A percentile compares a stretch with the other conserved stretches of the same genome.
Evolutionary conservation across 345 rosid genomes (phyloP).

Genomic region (Citrus australasica): DNA sequence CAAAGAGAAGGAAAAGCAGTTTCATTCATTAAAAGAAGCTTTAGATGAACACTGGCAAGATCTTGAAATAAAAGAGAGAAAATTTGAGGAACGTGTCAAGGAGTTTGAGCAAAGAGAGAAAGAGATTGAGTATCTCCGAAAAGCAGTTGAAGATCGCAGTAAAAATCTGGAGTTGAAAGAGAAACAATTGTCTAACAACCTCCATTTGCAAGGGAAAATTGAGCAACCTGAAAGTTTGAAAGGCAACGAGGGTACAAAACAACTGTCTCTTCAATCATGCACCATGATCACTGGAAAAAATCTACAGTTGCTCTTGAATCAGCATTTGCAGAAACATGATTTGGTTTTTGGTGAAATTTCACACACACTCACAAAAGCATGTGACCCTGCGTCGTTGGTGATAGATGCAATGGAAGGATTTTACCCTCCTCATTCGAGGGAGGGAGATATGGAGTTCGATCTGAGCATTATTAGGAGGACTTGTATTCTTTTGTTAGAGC

Average conservation of each 20-base stretch:
- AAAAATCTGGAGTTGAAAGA: conserved; percentile 9
- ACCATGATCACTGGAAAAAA: conserved; percentile 32
- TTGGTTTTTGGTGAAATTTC: conserved; percentile 28
- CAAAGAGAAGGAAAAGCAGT: conserved; percentile 22
- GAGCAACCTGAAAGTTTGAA: conserved; percentile 8
- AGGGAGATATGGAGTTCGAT: conserved; percentile 23
- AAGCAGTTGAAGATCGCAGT: conserved; percentile 12
- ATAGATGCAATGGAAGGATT: conserved; percentile 52
- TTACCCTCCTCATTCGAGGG: conserved; percentile 31
- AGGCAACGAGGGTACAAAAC: background rate
- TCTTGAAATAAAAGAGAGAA: conserved; percentile 15
- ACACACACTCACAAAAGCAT: conserved; percentile 21
- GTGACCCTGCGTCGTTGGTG: conserved; percentile 59
- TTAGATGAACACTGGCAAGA: conserved; percentile 16
- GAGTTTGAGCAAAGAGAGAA: conserved; percentile 30
- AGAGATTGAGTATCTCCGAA: background rate
- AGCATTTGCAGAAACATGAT: conserved; percentile 29
- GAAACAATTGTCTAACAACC: conserved; percentile 13
- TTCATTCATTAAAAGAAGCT: conserved; percentile 1
- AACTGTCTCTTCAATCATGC: background rate
- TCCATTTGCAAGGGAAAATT: conserved; percentile 23
- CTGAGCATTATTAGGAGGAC: conserved; percentile 31
- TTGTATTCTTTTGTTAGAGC: conserved; percentile 49
- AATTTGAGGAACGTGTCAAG: conserved; percentile 9
- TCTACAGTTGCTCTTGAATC: conserved; percentile 47